Conservation (phyloP, 2,329 filamentous ascomycete species). For the Calonectria multiphialidica region DNA sequence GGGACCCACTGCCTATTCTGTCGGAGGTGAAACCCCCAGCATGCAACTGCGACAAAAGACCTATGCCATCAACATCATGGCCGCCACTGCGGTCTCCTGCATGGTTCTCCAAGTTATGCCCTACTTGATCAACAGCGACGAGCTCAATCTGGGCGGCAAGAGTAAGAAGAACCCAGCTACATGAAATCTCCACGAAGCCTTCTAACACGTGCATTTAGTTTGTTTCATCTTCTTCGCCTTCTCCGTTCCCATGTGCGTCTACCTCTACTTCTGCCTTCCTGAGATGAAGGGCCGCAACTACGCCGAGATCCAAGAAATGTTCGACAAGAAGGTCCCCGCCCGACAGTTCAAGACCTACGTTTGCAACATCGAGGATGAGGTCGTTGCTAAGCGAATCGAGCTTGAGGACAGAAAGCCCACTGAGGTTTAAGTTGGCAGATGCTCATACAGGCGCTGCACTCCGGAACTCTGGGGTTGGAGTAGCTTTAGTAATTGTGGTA, state of each 20-base stretch:
- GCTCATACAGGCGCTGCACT: neutral
- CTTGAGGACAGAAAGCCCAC: conserved; percentile 21
- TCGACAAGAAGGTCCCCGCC: conserved; percentile 25
- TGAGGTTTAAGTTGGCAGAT: neutral
- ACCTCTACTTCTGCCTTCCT: conserved; percentile 52
- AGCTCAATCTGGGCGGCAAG: conserved; percentile 47
- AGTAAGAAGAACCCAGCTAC: conserved; percentile 16
- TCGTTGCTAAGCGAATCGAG: conserved; percentile 24
- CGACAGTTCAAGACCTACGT: conserved; percentile 27
- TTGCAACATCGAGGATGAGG: conserved; percentile 24
- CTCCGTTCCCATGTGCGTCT: conserved; percentile 47
- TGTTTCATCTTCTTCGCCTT: conserved; percentile 48
- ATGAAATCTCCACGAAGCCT: fast-evolving
- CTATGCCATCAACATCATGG: conserved; percentile 49
- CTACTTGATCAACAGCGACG: conserved; percentile 41
- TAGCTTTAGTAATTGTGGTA: neutral
- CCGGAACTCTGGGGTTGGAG: neutral
- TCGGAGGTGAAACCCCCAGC: conserved; percentile 45
- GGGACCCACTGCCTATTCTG: conserved; percentile 43
- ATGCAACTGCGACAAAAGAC: conserved; percentile 46
- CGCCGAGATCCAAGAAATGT: conserved; percentile 32
- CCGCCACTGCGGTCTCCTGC: conserved; percentile 44
- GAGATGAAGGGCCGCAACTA: conserved; percentile 43
- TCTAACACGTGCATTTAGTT: conserved; percentile 17
- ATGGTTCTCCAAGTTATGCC: conserved; percentile 46